phyloP scores from a whole-genome alignment of 257 asterid genomes.

The Solanum commersonii region DNA sequence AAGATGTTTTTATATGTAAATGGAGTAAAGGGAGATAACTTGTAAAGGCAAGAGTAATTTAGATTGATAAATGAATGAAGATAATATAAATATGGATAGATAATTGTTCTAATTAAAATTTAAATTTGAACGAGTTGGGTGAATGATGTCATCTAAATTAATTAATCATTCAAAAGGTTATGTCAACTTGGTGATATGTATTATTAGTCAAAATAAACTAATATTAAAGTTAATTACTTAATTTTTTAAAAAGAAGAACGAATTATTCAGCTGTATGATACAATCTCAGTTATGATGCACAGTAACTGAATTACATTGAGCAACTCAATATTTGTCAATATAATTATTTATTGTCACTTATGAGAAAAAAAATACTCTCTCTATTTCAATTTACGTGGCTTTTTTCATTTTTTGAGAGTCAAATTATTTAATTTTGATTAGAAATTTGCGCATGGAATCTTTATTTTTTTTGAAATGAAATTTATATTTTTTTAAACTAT shows the following conservation, averaged over 20 bases:
- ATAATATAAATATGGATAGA: not conserved
- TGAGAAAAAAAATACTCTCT: too few relatives aligned
- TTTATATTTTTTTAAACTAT: too few relatives aligned
- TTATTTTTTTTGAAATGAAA: too few relatives aligned
- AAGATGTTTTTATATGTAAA: not conserved
- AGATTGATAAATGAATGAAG: not conserved
- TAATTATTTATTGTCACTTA: too few relatives aligned
- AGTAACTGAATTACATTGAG: not conserved
- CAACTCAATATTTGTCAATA: not conserved
- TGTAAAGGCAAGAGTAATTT: not conserved
- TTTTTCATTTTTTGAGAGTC: too few relatives aligned
- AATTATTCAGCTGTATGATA: not conserved
- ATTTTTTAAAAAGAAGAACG: too few relatives aligned
- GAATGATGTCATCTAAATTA: not conserved
- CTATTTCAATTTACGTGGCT: too few relatives aligned
- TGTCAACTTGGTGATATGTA: not conserved
- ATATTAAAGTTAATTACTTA: too few relatives aligned
- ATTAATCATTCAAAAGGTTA: not conserved
- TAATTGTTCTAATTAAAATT: not conserved
- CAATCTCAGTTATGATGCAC: not conserved
- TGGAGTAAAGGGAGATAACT: not conserved
- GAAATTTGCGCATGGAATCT: rapidly evolving
- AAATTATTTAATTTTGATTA: too few relatives aligned
- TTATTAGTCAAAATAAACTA: not conserved
- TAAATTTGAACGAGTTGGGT: not conserved